Base-by-base conservation (phyloP, 306 rosid species). In the Gleditsia sinensis region DNA sequence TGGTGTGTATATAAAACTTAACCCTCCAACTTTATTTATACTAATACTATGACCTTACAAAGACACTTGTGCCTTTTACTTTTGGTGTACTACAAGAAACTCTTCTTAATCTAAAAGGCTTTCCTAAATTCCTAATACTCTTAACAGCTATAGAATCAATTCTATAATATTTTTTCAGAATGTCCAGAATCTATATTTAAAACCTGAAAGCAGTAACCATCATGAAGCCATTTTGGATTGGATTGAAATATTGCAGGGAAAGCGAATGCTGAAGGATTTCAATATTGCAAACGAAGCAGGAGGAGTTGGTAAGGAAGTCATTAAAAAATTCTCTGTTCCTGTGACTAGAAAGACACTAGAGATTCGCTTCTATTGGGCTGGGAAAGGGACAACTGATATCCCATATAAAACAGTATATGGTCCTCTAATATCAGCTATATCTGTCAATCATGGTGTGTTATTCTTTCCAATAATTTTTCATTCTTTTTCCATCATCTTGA, bases 391-490 rank as follows among this genome's bases (percentile, higher is more conserved):
- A n/a, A 82, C 82, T 28, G 77, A n/a, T 25, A 71, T 91, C 9
- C 96, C 94, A 7, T 51, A 33, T 28, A 71, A 53, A 50, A 88
- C 90, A 61, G 85, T 81, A 2, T 69, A 88, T 82, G 96, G 96
- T 49, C 96, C 96, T 77, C 96, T 91, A 16, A 16, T 61, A 33
- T 62, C 69, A 2, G 69, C 69, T 17, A 62, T 62, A 33, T 62
- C 50, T 62, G 7, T 62, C 1, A 45, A 37, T 9, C 9, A 30
- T 9, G 69, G 69, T 62, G 32, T 3, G 69, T 62, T 36, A 13
- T 34, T 5, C 6, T 34, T 11, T 28, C 37, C 24, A 11, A 0
- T 20, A 6, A 17, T 8, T 50, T 48, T 3, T 13, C 4, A 33
- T 61, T 77, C 13, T 49, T 45, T 2, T 3, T 6, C 61, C 46